Evolutionary conservation across 345 rosid species (phyloP), one percentile per base, ranked within the genome.

Genomic region (Schrenkiella parvula): DNA sequence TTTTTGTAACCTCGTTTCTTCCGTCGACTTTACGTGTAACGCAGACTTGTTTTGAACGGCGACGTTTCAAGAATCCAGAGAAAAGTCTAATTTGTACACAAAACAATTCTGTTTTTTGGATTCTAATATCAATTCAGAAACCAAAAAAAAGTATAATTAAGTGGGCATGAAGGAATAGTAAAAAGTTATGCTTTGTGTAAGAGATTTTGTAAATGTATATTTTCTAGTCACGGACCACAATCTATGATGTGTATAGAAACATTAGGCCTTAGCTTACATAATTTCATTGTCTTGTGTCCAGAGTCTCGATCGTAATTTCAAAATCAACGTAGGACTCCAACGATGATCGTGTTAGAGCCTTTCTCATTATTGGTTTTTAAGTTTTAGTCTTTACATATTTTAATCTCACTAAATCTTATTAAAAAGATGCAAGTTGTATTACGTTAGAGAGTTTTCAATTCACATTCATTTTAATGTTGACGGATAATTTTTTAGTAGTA

Each of bases 21-120:
- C 43, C 52, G 70, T 47, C 72, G 52, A 44, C 10, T 19, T 56
- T 56, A 28, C 78, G 78, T 73, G 66, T 56, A 47, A 47, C 44
- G 61, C 54, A 34, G 28, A 9, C 67, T 66, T 74, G 15, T n/a
- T 50, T 51, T 66, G 68, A 67, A 74, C 68, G 61, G 44, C 21
- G 44, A 57, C 62, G 54, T 58, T 47, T 47, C 62, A 1, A 29
- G n/a, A 28, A 37, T 47, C 35, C n/a, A 14, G 28, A 12, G 65
- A 5, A 47, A 48, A 50, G 55, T 58, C 67, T 48, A 66, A 48
- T 48, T 46, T 65, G 4, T 37, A 8, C 9, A 29, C 29, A 41
- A 44, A 8, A 37, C 18, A 73, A 46, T 17, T 15, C 11, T 6
- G 2, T 32, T 34, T 34, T 64, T 46, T 25, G 66, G n/a, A 56